Evolutionary conservation across 2,329 filamentous ascomycete genomes (phyloP), one percentile per base, ranked within the genome.

Genomic region (Aaosphaeria arxii): DNA sequence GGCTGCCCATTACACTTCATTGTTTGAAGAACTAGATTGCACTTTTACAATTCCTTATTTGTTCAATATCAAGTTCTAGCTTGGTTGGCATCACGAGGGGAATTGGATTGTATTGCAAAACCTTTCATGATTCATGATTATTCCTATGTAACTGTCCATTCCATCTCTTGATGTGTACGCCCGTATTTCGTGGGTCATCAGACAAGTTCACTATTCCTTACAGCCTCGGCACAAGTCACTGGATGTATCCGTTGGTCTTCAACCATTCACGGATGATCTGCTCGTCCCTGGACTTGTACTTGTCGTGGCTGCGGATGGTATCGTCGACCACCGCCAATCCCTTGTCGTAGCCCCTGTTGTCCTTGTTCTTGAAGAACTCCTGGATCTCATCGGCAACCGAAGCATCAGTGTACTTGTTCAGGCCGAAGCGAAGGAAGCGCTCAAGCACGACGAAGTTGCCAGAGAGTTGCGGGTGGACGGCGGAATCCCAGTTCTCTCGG

Each of bases 361-460:
- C 89, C 77, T 92, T 95, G 61, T 82, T 81, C 59, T 82, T 79
- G 77, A 97, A 99, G 78, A 99, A 99, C 3, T 74, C 69, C 43
- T 85, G 79, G 61, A 99, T 94, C 46, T 96, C 90, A 55, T 84
- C 78, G 53, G 89, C 81, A 11, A 83, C 79, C 53, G 81, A 79
- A 11, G 77, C 73, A 59, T 90, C 85, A 3, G 88, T 83, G 67
- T 95, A 97, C 65, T 88, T 88, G 62, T 83, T 83, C 57, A 99
- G 75, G 40, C 85, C 85, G 57, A 88, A 77, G 58, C 88, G 85
- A 59, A 99, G 75, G 73, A 95, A 96, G 42, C 92, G 85, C 73
- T 99, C 92, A 11, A 96, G 77, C 3, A 96, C 83, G 30, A 96
- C 87, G 54, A 90, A 88, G 74, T 96, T 96, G 39, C 79, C 78